Evolutionary conservation across 176 grass and related monocot species (phyloP).

Genomic region (Oryza coarctata): DNA sequence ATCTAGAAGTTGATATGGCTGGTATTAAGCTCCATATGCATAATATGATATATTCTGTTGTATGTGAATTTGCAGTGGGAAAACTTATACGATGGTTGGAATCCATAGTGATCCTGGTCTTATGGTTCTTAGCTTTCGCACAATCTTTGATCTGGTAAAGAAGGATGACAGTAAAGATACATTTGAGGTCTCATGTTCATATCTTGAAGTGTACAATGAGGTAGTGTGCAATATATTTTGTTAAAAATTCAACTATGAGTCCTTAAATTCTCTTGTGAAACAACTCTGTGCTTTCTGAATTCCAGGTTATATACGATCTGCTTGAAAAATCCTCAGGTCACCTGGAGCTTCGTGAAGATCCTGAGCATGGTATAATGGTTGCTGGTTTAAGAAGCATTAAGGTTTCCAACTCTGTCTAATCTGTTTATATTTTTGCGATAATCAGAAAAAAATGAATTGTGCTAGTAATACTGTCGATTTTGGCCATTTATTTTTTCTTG

Average conservation of each 20-base stretch:
- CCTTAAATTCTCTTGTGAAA: slow-evolving; percentile 20
- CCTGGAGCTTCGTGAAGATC: slow-evolving; percentile 97
- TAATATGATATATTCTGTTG: slow-evolving; percentile 29
- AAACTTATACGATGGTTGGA: slow-evolving; percentile 99
- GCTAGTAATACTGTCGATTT: neutral
- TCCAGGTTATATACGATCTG: slow-evolving; percentile 98
- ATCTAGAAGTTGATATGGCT: neutral
- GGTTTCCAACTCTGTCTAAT: slow-evolving; percentile 47
- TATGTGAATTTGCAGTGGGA: slow-evolving; percentile 64
- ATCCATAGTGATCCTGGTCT: slow-evolving; percentile 85
- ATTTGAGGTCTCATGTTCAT: slow-evolving; percentile 95
- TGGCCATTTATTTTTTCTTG: neutral
- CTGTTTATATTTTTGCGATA: slow-evolving; percentile 13
- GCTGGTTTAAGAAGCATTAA: slow-evolving; percentile 98
- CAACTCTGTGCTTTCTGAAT: slow-evolving; percentile 32
- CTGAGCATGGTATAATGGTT: slow-evolving; percentile 88
- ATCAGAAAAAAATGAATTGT: neutral
- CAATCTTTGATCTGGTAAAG: slow-evolving; percentile 97
- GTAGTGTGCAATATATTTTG: slow-evolving; percentile 34
- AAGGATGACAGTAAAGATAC: slow-evolving; percentile 68
- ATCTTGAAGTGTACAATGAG: slow-evolving; percentile 99
- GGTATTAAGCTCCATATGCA: neutral
- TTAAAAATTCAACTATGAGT: slow-evolving; percentile 3
- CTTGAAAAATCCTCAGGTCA: slow-evolving; percentile 97
- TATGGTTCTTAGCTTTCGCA: slow-evolving; percentile 97